These are phyloP conservation scores for Penicillium capsulatum DNA, from an alignment of 2,329 filamentous ascomycete species.

Conservation along the genomic window DNA sequence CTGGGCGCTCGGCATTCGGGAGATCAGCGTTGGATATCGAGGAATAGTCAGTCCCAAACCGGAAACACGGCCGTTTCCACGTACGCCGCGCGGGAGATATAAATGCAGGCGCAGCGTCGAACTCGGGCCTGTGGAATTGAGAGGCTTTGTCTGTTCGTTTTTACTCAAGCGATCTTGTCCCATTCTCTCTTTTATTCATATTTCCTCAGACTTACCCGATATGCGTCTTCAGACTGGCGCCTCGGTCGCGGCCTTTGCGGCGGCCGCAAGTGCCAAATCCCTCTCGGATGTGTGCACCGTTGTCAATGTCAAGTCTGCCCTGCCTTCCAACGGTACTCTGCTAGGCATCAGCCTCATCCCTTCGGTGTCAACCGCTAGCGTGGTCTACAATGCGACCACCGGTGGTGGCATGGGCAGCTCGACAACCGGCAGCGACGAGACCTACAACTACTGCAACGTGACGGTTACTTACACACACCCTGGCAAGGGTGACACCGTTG, in stretches of 20 bases:
- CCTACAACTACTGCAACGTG: constrained; percentile 40
- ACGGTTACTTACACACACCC: constrained; percentile 43
- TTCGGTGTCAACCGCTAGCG: constrained; percentile 40
- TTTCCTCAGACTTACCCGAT: constrained; percentile 8
- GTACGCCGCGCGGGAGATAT: neutral
- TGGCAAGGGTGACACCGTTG: constrained; percentile 38
- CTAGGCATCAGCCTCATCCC: constrained; percentile 42
- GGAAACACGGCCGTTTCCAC: constrained; percentile 3
- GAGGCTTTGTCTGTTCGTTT: no score
- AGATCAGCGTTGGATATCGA: constrained; percentile 10
- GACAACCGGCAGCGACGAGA: constrained; percentile 21
- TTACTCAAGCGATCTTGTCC: neutral
- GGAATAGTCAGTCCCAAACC: neutral
- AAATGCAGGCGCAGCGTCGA: neutral
- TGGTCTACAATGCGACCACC: constrained; percentile 37
- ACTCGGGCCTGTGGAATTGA: no score
- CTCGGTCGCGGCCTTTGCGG: constrained; percentile 21
- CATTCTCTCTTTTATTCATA: neutral
- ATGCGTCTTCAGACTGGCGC: constrained; percentile 21
- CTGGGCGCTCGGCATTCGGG: constrained; percentile 6
- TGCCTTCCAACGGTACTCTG: constrained; percentile 43
- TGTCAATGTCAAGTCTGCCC: constrained; percentile 40
- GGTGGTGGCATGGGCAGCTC: constrained; percentile 20
- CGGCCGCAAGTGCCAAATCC: constrained; percentile 31
- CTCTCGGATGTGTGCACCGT: constrained; percentile 44